phyloP scores from a whole-genome alignment of 2,329 filamentous ascomycete species.

The Microcera coccophila region DNA sequence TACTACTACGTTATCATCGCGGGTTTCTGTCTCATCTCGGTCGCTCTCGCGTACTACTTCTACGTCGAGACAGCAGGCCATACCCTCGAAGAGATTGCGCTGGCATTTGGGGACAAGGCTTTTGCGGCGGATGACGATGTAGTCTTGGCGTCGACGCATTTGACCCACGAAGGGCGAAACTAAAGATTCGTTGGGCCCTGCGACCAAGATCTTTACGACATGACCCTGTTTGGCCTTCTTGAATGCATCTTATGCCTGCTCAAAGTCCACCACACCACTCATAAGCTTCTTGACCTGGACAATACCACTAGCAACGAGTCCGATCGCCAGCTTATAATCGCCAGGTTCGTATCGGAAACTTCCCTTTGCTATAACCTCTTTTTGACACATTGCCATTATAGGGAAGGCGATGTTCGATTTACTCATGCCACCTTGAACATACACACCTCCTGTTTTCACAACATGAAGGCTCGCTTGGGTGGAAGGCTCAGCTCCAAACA shows the following conservation, averaged over 20 bases:
- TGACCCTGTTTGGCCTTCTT: conserved; percentile 80
- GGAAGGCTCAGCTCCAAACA: conserved; percentile 71
- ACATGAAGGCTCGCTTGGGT: conserved; percentile 72
- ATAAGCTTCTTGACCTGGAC: conserved; percentile 82
- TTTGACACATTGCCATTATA: conserved; percentile 83
- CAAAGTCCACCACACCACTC: conserved; percentile 71
- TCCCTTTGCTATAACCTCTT: conserved; percentile 82
- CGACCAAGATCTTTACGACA: conserved; percentile 67
- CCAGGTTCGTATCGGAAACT: conserved; percentile 87
- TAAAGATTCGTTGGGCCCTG: conserved; percentile 63
- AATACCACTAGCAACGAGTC: conserved; percentile 67
- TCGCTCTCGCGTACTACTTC: conserved; percentile 36
- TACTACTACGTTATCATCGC: conserved; percentile 42
- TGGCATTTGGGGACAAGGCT: conserved; percentile 40
- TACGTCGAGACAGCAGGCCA: conserved; percentile 39
- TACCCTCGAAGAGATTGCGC: conserved; percentile 37
- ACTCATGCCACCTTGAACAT: conserved; percentile 89
- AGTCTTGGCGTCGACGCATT: conserved; percentile 5
- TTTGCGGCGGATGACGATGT: conserved; percentile 22
- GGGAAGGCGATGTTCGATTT: conserved; percentile 83
- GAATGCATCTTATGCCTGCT: conserved; percentile 81
- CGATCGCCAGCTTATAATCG: conserved; percentile 80
- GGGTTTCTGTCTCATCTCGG: conserved; percentile 35
- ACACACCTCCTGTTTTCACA: conserved; percentile 67
- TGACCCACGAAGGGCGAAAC: not conserved